Base-by-base conservation (phyloP, 176 grass and related monocot genomes). In the Alloteropsis semialata region DNA sequence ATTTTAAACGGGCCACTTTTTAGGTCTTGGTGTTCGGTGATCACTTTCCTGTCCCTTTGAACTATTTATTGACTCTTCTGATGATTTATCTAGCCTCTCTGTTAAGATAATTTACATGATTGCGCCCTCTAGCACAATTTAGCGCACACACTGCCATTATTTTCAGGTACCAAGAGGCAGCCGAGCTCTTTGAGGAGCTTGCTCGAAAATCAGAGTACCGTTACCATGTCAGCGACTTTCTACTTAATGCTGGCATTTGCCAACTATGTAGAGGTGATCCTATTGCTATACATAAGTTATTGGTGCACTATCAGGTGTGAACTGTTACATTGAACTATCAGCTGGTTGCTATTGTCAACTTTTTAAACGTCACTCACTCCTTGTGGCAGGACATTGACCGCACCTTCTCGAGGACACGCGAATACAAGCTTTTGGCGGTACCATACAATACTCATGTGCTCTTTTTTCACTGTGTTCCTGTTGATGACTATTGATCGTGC, bases 241-340 rank as follows among this genome's bases (percentile, higher is more conserved):
- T 98, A 57, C 92, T 98, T 75, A 98, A 98, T 88, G 90, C 92
- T 56, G 96, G 96, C 19, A 88, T 98, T 65, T 98, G 96, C 82
- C 96, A 98, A 64, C 87, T 95, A 61, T 98, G 96, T 76, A 89
- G 86, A 90, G 90, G 84, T 55, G 92, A 98, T 90, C 74, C 80
- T 84, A 83, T 98, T 84, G 91, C 96, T 59, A 84, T 98, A 50
- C 77, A 81, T 59, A 98, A 98, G 59, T 88, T 92, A 74, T 82
- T 98, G 76, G 96, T 90, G 72, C 77, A 84, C 29, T 98, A 95
- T 85, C 91, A 98, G 96, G 96, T 97, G 21, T 39, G 77, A 38
- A 83, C 49, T 79, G 15, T 79, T 89, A 21, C 43, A 42, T 56
- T 83, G 32, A 22, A 73, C 76, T 76, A 25, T 78, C 1, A 38